These are phyloP conservation scores for Dillenia suffruticosa DNA, from an alignment of 164 flowering plant species.

Conservation along the genomic window DNA sequence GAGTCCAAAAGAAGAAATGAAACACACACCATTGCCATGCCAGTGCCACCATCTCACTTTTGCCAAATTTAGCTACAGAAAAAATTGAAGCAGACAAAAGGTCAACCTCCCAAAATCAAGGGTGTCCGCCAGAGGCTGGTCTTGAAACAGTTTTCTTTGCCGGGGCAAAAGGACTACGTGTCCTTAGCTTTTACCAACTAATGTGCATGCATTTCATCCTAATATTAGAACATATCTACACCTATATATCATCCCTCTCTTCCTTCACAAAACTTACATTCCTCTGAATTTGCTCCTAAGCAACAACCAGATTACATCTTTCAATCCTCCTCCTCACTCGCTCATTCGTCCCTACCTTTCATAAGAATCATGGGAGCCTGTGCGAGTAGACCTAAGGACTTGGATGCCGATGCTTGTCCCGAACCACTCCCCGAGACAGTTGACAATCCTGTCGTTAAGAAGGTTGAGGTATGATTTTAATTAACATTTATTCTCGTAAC, in stretches of 20 bases:
- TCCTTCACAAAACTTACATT: background rate
- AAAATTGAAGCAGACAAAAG: too few species aligned
- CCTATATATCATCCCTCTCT: background rate
- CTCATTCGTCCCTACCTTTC: background rate
- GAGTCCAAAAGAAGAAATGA: too few species aligned
- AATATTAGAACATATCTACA: background rate
- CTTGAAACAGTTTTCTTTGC: too few species aligned
- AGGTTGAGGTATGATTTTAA: constrained; percentile 7
- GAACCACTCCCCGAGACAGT: constrained; percentile 8
- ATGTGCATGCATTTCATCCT: background rate
- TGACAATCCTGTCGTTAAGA: constrained; percentile 3
- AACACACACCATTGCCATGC: too few species aligned
- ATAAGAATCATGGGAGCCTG: constrained; percentile 49
- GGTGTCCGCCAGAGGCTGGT: too few species aligned
- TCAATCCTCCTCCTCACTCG: constrained; percentile 4
- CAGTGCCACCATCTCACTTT: too few species aligned
- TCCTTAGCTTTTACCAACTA: too few species aligned
- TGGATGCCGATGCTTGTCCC: constrained; percentile 6
- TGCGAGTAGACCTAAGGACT: constrained; percentile 43
- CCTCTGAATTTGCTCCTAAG: background rate
- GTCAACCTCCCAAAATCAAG: too few species aligned
- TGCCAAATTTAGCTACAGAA: too few species aligned
- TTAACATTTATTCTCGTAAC: background rate
- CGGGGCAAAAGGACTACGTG: too few species aligned
- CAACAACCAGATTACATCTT: background rate